Percentiles rank a stretch among this genome's conserved stretches.
phyloP scores from a whole-genome alignment of 495 filamentous ascomycete species.

The Physcia stellaris region DNA sequence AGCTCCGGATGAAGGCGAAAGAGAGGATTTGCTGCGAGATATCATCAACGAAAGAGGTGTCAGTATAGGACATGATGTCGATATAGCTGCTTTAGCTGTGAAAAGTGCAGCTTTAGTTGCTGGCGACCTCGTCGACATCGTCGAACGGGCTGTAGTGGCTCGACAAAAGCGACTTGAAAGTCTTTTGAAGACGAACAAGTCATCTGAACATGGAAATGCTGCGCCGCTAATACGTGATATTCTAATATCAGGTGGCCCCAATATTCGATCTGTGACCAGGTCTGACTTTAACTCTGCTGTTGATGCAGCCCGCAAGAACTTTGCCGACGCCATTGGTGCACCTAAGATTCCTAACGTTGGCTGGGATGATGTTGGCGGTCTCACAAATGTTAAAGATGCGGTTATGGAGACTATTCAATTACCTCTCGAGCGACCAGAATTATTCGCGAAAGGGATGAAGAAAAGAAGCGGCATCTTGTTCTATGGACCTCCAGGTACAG shows the following conservation, averaged over 20 bases:
- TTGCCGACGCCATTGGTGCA: conserved; percentile 91
- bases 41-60: conserved; percentile 65
- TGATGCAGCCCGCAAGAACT: conserved; percentile 90
- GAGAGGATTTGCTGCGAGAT: conserved; percentile 70
- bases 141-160: conserved; percentile 74
- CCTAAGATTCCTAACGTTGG: conserved; percentile 95
- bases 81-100: conserved; percentile 67
- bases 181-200: conserved; percentile 37
- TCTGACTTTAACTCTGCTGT: conserved; percentile 82
- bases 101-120: conserved; percentile 95
- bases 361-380: conserved; percentile 93
- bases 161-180: conserved; percentile 56
- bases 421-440: conserved; percentile 78
- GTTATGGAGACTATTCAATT: conserved; percentile 95
- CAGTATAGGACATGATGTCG: conserved; percentile 62
- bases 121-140: conserved; percentile 85
- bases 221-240: conserved; percentile 62
- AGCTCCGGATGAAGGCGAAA: conserved; percentile 84
- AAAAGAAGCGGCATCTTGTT: conserved; percentile 96
- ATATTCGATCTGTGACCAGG: conserved; percentile 64
- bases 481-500: conserved; percentile 93
- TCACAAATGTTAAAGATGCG: conserved; percentile 87
- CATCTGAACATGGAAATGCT: conserved; percentile 21
- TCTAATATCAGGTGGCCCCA: conserved; percentile 75
- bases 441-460: conserved; percentile 98